A percentile compares a stretch with the other conserved stretches of the same genome.
Conservation (phyloP, 2,329 filamentous ascomycete species). For the Aspergillus proliferans region DNA sequence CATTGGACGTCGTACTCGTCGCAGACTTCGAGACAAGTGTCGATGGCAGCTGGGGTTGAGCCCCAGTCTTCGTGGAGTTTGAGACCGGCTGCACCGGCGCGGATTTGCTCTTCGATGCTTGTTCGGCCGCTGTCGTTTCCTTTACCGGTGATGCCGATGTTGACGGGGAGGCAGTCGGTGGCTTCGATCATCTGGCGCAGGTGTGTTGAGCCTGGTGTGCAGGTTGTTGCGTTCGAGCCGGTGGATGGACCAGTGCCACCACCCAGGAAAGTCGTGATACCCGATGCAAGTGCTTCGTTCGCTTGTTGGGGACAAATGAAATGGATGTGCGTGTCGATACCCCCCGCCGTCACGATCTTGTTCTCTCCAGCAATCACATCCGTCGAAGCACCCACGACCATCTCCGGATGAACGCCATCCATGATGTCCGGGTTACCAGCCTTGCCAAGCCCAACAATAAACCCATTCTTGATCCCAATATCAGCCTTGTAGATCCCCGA, state of each 20-base stretch:
- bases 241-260: slow-evolving; percentile 91
- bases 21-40: slow-evolving; percentile 76
- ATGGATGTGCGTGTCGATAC: slow-evolving; percentile 85
- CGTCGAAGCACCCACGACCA: slow-evolving; percentile 81
- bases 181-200: slow-evolving; percentile 88
- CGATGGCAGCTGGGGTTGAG: slow-evolving; percentile 81
- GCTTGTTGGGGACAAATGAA: slow-evolving; percentile 93
- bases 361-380: slow-evolving; percentile 89
- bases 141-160: slow-evolving; percentile 87
- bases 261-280: slow-evolving; percentile 84
- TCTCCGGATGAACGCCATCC: slow-evolving; percentile 70
- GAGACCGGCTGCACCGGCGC: slow-evolving; percentile 79
- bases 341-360: slow-evolving; percentile 85
- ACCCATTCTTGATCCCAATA: slow-evolving; percentile 82
- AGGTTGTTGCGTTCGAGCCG: slow-evolving; percentile 86
- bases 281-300: slow-evolving; percentile 73
- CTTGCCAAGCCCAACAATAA: slow-evolving; percentile 86
- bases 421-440: slow-evolving; percentile 96
- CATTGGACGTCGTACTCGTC: slow-evolving; percentile 90
- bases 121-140: slow-evolving; percentile 72
- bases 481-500: slow-evolving; percentile 94
- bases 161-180: slow-evolving; percentile 72
- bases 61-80: slow-evolving; percentile 98
- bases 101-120: slow-evolving; percentile 71
- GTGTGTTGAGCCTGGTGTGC: slow-evolving; percentile 77